Base-by-base conservation (phyloP, 768 basidiomycete genomes). In the Lactarius trivialis region DNA sequence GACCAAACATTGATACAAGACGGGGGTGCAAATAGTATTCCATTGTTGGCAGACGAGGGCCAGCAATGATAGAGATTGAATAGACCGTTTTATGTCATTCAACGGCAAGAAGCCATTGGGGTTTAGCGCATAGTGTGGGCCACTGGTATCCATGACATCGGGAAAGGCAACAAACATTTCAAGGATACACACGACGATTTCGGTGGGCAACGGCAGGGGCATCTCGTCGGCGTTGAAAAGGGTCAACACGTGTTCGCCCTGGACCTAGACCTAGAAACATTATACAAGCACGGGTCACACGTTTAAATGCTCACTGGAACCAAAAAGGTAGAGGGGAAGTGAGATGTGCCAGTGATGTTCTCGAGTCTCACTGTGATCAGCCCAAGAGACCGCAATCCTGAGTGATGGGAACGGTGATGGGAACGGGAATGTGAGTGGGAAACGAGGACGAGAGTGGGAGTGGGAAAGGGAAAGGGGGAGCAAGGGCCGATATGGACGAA, bases 1-100 rank as follows among this genome's bases (percentile, higher is more conserved):
- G 32, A 59, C 41, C 24, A 64, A 50, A n/a, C 39, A 60, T 51
- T 41, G 53, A 48, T 64, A 64, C 19, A 64, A 50, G 26, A 26
- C 34, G 32, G 54, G 63, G 32, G 32, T 55, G 49, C 49, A 64
- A 24, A 64, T 56, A 4, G 48, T 11, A 30, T 64, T 55, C 63
- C 63, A 64, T 19, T n/a, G 63, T 30, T 19, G 55, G 58, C 63
- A 64, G 58, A 64, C 63, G 17, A 60, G 58, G 48, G 58, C 14
- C 1, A 60, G 37, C 36, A 58, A 43, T 45, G 14, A 51, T 14
- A 60, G 32, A 7, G 37, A 34, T 9, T 21, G 32, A 4, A 32
- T 41, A 12, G 58, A 64, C 4, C n/a, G 48, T 6, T 60, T 60
- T 43, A 64, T 60, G 32, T 55, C 58, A 3, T 41, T 19, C 24